Conservation (phyloP, 371 early-diverging fungal genomes). For the Apophysomyces variabilis region DNA sequence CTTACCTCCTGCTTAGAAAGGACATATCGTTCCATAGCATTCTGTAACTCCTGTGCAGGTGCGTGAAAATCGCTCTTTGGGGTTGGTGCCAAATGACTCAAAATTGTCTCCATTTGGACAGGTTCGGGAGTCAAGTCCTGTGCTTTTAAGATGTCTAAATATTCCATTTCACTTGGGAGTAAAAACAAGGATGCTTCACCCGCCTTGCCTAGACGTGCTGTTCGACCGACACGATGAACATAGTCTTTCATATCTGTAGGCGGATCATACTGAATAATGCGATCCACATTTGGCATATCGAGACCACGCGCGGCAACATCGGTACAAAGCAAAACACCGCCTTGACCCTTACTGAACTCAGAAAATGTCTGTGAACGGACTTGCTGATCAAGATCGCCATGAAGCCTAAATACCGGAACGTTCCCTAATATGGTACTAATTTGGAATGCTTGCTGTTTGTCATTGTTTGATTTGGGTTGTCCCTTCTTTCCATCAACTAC, state of each 20-base stretch:
- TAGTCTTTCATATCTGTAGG: constrained; percentile 93
- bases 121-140: constrained; percentile 65
- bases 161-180: constrained; percentile 87
- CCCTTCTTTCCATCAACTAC: constrained; percentile 24
- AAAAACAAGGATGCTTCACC: constrained; percentile 88
- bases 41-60: constrained; percentile 68
- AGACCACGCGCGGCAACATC: constrained; percentile 99
- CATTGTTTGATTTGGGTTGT: constrained; percentile 35
- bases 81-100: constrained; percentile 44
- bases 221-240: constrained; percentile 98
- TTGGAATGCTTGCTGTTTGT: constrained; percentile 36
- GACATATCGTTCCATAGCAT: constrained; percentile 66
- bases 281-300: constrained; percentile 92
- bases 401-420: constrained; percentile 78
- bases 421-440: constrained; percentile 59
- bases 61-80: constrained; percentile 54
- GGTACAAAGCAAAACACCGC: constrained; percentile 90
- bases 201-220: constrained; percentile 92
- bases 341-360: constrained; percentile 67
- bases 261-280: constrained; percentile 98
- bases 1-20: constrained; percentile 58
- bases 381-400: constrained; percentile 87
- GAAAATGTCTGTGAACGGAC: constrained; percentile 76
- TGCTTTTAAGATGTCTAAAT: constrained; percentile 75
- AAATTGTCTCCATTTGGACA: constrained; percentile 52